Evolutionary conservation across 225 moss, liverwort and hornwort species (phyloP), one percentile per base, ranked within the genome.

Genomic region (Thuidium tamariscinum): DNA sequence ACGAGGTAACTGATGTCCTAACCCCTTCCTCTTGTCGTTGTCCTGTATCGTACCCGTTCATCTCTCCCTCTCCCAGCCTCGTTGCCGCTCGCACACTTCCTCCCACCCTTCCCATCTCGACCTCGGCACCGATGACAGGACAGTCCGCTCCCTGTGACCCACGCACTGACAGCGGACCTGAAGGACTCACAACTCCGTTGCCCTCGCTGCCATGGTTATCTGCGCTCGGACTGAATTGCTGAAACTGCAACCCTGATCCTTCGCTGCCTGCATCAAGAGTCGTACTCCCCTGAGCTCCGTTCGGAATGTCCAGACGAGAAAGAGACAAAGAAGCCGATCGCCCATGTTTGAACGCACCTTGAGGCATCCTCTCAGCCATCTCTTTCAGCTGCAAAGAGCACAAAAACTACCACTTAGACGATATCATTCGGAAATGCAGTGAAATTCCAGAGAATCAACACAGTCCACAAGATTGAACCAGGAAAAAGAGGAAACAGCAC

Each of bases 281-380:
- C 89, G 89, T 91, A 82, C 84, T 90, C 39, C 87, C 83, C 91
- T 96, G 97, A 82, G 92, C 87, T 65, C 96, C 97, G 89, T 97
- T 96, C 77, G 97, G 87, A 77, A 88, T 77, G 52, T 96, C 96
- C 69, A 94, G 92, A 75, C 94, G 94, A 64, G 84, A 91, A 87
- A 92, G 87, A 85, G 91, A 91, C 83, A 92, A 76, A 62, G 95
- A 90, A 75, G 90, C 95, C 71, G 93, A 93, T 84, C 96, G 95
- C 39, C 91, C 88, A 46, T 94, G 94, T 64, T 95, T 95, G 80
- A 95, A 93, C 68, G 88, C 91, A 72, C 97, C 96, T 86, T 95
- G 92, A 86, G 99, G 97, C 74, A 99, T 88, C 92, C 96, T 94
- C 88, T 99, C 99, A 61, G 99, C 99, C 95, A 99, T 92, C 87